A percentile compares a stretch with the other conserved stretches of the same genome.
These are phyloP conservation scores for Corniculantispora saksenae DNA, from an alignment of 2,329 filamentous ascomycete species.

Conservation along the genomic window DNA sequence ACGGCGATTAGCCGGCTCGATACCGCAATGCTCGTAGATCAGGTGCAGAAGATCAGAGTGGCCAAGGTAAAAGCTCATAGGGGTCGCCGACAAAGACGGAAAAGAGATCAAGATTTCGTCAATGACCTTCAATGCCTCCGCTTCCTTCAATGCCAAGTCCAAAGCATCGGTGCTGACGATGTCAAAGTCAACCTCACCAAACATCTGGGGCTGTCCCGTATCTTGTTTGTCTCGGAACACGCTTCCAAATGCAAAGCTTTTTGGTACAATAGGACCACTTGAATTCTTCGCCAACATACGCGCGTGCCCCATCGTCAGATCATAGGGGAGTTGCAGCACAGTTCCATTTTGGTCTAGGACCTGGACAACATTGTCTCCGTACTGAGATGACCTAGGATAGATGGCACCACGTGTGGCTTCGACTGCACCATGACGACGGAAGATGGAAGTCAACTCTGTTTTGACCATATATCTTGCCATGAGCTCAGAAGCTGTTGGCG, in stretches of 20 bases:
- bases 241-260: slow-evolving; percentile 82
- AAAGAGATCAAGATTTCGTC: slow-evolving; percentile 87
- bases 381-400: slow-evolving; percentile 81
- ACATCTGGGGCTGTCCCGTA: slow-evolving; percentile 78
- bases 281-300: slow-evolving; percentile 74
- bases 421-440: slow-evolving; percentile 85
- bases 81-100: slow-evolving; percentile 67
- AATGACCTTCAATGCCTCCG: slow-evolving; percentile 89
- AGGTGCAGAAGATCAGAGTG: slow-evolving; percentile 83
- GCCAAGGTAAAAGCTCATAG: slow-evolving; percentile 88
- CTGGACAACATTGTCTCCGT: slow-evolving; percentile 71
- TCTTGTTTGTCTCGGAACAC: slow-evolving; percentile 80
- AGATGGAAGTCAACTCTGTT: slow-evolving; percentile 73
- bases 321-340: slow-evolving; percentile 91
- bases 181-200: slow-evolving; percentile 93
- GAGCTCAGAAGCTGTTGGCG: slow-evolving; percentile 58
- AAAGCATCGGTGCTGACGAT: slow-evolving; percentile 82
- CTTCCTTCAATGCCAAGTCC: slow-evolving; percentile 86
- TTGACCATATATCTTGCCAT: slow-evolving; percentile 74
- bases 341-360: slow-evolving; percentile 81
- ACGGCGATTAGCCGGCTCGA: slow-evolving; percentile 67
- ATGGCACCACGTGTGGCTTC: slow-evolving; percentile 74
- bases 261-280: slow-evolving; percentile 63
- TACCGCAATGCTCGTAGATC: slow-evolving; percentile 87
- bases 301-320: slow-evolving; percentile 86